Base-by-base conservation (phyloP, 768 basidiomycete genomes). In the Psilocybe sp. region DNA sequence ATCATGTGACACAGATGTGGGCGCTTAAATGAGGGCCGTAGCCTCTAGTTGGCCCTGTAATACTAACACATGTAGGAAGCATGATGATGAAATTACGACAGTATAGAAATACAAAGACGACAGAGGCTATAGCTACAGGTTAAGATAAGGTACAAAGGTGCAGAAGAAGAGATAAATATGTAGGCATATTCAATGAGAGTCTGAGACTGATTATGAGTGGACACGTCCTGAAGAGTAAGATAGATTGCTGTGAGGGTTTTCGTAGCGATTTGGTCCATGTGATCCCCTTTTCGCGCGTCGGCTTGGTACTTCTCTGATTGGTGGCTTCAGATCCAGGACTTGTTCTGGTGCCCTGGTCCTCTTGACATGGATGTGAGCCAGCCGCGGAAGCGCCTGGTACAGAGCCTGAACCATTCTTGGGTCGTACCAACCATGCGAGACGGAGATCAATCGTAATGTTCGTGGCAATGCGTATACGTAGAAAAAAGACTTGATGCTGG, bases 341-440 rank as follows among this genome's bases (percentile, higher is more conserved):
- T 70, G 68, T 46, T 72, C 69, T 8, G 69, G 62, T 35, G 52
- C 50, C 40, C 66, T 64, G 5, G 64, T 47, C 50, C 64, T 61
- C 61, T 66, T 66, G 47, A 74, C 59, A 14, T 64, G 52, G 31
- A 76, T 63, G 48, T 63, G 67, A 35, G 57, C 60, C 16, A 76
- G 47, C 39, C 57, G 57, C 12, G 71, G 65, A 18, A 73, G 63
- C 16, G 67, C 63, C 44, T 65, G 65, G 6, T 63, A 50, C 44
- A 72, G 62, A 40, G 70, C 66, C 34, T 67, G 59, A 33, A 75
- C 51, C 69, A 73, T 70, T 41, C 66, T 61, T 7, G 67, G 63
- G 53, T 76, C 70, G 54, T 73, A 73, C 78, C 78, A 81, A 10
- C 77, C 75, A 55, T 76, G 58, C 44, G 75, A 73, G 11, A 78